phyloP scores from a whole-genome alignment of 129 eudicot genomes.

The Flaveria brownii region DNA sequence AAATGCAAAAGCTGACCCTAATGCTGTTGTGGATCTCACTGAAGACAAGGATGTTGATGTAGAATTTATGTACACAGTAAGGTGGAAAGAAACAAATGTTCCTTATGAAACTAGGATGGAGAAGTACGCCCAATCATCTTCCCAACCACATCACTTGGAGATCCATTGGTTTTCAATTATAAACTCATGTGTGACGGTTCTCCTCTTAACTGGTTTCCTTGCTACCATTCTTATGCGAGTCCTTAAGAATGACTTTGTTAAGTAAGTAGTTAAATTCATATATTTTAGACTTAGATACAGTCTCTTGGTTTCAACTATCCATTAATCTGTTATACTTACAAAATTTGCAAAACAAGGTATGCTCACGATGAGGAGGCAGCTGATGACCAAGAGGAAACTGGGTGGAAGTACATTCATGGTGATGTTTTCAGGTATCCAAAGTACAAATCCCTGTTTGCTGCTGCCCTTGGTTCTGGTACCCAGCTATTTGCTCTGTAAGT shows the following conservation, averaged over 20 bases:
- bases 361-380: constrained; percentile 67
- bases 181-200: constrained; percentile 64
- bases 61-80: constrained; percentile 58
- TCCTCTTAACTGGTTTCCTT: constrained; percentile 60
- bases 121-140: constrained; percentile 57
- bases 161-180: constrained; percentile 69
- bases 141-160: constrained; percentile 59
- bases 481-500: constrained; percentile 63
- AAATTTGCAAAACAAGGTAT: constrained; percentile 37
- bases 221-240: constrained; percentile 68
- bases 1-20: constrained; percentile 55
- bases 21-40: constrained; percentile 55
- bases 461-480: constrained; percentile 66
- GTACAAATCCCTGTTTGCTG: constrained; percentile 59
- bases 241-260: constrained; percentile 58
- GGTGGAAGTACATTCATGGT: constrained; percentile 66
- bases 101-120: constrained; percentile 62
- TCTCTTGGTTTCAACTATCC: neutral
- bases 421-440: constrained; percentile 63
- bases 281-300: constrained; percentile 9
- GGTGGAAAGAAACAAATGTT: constrained; percentile 55
- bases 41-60: constrained; percentile 62
- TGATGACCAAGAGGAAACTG: constrained; percentile 69
- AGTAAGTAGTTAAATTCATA: constrained; percentile 38
- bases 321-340: neutral